Evolutionary conservation across 75 land plant species (phyloP).

Genomic region (Sequoiadendron giganteum): DNA sequence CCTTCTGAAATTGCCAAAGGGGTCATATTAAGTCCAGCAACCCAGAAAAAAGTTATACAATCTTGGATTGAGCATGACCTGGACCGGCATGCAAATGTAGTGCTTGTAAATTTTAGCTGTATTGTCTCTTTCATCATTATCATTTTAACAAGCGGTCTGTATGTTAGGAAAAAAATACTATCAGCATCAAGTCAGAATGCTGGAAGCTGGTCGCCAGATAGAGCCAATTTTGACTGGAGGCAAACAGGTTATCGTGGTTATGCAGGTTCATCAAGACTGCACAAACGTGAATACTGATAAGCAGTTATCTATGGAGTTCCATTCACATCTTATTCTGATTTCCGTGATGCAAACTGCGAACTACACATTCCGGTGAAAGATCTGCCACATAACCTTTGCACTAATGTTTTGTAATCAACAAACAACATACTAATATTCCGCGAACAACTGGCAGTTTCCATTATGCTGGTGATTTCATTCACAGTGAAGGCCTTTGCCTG

Average conservation of each 20-base stretch:
- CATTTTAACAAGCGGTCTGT: constrained; percentile 3
- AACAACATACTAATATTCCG: not conserved
- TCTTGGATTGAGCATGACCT: constrained; percentile 49
- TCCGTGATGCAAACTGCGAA: not conserved
- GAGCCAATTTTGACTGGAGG: not conserved
- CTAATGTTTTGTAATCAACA: not conserved
- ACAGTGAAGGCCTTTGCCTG: not conserved
- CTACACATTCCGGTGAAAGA: not conserved
- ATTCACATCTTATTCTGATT: not conserved
- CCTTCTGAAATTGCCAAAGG: constrained; percentile 20
- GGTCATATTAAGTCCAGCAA: constrained; percentile 41
- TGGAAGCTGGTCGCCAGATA: not conserved
- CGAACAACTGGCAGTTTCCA: not conserved
- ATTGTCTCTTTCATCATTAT: constrained; percentile 19
- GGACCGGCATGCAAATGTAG: constrained; percentile 27
- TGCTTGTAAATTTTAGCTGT: constrained; percentile 33
- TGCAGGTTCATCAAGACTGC: not conserved
- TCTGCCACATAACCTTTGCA: not conserved
- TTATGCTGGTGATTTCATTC: not conserved
- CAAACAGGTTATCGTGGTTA: constrained; percentile 1
- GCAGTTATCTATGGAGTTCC: not conserved
- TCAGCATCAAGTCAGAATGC: not conserved
- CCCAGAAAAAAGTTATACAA: constrained; percentile 45
- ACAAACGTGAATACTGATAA: not conserved
- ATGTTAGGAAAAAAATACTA: not conserved